These are phyloP conservation scores for Fagus crenata DNA, from an alignment of 306 rosid species.

Conservation along the genomic window DNA sequence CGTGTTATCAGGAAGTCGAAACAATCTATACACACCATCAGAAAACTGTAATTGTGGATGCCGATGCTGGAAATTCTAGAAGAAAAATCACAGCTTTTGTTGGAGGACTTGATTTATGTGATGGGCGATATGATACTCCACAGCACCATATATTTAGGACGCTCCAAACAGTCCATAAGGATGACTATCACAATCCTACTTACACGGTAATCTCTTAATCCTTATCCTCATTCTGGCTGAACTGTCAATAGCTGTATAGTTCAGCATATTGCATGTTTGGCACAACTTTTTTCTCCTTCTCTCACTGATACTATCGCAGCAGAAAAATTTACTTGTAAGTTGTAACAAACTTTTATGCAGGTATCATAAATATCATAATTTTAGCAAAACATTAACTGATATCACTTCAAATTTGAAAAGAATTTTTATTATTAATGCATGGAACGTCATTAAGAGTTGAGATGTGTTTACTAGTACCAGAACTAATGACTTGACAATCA, in stretches of 20 bases:
- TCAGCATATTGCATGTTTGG: not conserved
- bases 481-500: not conserved
- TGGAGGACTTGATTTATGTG: conserved; percentile 97
- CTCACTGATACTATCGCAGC: not conserved
- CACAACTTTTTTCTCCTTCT: not conserved
- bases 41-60: conserved; percentile 91
- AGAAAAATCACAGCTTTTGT: conserved; percentile 92
- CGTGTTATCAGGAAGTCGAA: conserved; percentile 73
- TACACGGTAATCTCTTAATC: conserved; percentile 57
- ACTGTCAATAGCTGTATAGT: conserved; percentile 21
- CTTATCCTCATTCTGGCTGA: conserved; percentile 21
- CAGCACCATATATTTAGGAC: conserved; percentile 70
- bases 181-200: conserved; percentile 95
- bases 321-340: not conserved
- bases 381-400: not conserved
- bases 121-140: conserved; percentile 93
- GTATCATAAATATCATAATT: not conserved
- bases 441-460: not conserved
- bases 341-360: not conserved
- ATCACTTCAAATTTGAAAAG: not conserved
- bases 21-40: conserved; percentile 98
- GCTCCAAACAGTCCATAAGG: conserved; percentile 76
- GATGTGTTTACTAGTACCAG: not conserved
- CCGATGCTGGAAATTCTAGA: conserved; percentile 71
- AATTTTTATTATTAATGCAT: not conserved